Base-by-base conservation (phyloP, 2,329 filamentous ascomycete genomes). In the Curvularia sp. region DNA sequence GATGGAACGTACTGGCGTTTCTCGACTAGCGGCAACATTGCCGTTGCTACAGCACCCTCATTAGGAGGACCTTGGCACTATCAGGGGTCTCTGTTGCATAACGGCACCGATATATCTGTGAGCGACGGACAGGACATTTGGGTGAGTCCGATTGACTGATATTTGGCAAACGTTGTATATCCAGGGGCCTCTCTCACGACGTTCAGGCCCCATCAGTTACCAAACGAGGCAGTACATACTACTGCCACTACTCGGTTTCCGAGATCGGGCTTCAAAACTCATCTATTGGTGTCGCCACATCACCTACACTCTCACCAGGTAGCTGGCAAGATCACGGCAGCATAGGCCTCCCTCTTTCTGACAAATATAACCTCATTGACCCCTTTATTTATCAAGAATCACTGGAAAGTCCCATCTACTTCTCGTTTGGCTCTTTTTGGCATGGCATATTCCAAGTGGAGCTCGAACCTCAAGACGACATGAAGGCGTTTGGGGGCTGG, bases 381-480 rank as follows among this genome's bases (percentile, higher is more conserved):
- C 73, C 76, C 1, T 75, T 77, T 53, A 58, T 81, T 26, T 79
- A 83, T 60, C 67, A 71, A 35, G 73, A 73, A 30, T 53, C 74
- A 72, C 13, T 55, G 0, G 48, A 47, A 0, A 49, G 38, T 2
- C 52, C 63, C 0, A 81, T 81, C 30, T 80, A 82, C 53, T 75
- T 86, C 66, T 86, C 81, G 56, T 91, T 90, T 61, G 89, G 88
- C 20, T 87, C 84, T 24, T 90, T 87, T 79, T 91, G 88, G 87
- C 73, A 78, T 4, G 84, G 86, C 65, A 83, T 90, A 59, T 88
- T 85, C 75, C 87, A 88, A 68, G 84, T 85, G 0, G 69, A 77
- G 9, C 79, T 89, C 18, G 42, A 54, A 5, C 48, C 57, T 0
- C 22, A 60, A 22, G 44, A 55, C 3, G 26, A 64, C 5, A 49